Conservation (phyloP, 352 stramenopile species). For the Phytophthora citrophthora region DNA sequence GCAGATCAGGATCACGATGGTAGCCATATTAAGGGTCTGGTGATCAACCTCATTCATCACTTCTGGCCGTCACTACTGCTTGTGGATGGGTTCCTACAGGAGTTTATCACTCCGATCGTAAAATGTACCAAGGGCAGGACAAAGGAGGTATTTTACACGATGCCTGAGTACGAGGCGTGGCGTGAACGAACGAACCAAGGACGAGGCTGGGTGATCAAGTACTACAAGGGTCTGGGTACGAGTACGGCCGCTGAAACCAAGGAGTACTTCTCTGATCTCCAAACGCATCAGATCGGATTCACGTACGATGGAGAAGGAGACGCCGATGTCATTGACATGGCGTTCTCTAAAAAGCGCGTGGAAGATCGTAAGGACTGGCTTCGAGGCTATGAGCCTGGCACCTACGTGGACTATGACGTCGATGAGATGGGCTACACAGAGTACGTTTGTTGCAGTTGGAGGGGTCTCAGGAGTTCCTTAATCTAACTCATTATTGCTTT, state of each 20-base stretch:
- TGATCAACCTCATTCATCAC: conserved; percentile 99
- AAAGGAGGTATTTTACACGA: conserved; percentile 96
- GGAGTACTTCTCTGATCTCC: conserved; percentile 97
- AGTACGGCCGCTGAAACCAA: conserved; percentile 96
- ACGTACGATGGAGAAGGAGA: conserved; percentile 90
- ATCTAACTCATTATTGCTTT: conserved; percentile 4
- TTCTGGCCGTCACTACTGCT: conserved; percentile 98
- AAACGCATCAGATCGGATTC: conserved; percentile 95
- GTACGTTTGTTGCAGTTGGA: conserved; percentile 42
- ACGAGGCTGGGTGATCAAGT: conserved; percentile 97
- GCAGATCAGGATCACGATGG: conserved; percentile 99
- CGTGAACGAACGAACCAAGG: conserved; percentile 86
- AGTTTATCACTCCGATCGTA: conserved; percentile 98
- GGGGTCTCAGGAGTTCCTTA: neutral
- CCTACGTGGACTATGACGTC: conserved; percentile 93
- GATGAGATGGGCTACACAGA: conserved; percentile 94
- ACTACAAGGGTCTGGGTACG: conserved; percentile 99
- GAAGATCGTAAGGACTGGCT: conserved; percentile 98
- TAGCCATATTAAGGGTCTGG: conserved; percentile 98
- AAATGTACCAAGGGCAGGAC: conserved; percentile 93
- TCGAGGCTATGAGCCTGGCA: conserved; percentile 80
- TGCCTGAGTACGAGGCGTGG: conserved; percentile 97
- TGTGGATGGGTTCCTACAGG: conserved; percentile 90
- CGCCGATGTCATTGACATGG: conserved; percentile 96
- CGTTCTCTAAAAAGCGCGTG: conserved; percentile 97